Percentiles rank a stretch among this genome's conserved stretches.
Evolutionary conservation across 805 yeast genomes (phyloP).

Genomic region (Cyberlindnera subsufficiens): DNA sequence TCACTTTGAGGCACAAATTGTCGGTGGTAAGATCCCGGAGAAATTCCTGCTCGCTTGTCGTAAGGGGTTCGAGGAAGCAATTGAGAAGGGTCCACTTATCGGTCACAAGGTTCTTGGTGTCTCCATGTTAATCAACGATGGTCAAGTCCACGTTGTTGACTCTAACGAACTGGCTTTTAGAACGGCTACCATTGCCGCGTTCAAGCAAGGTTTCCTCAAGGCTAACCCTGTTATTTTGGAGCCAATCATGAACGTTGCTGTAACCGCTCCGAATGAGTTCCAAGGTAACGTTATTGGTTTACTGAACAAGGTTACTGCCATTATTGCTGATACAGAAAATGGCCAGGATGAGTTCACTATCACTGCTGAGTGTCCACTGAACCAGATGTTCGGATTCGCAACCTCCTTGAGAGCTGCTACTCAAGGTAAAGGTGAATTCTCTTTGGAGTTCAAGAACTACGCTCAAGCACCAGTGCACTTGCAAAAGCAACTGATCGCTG

Average conservation of each 20-base stretch:
- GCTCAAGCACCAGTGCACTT: constrained; percentile 86
- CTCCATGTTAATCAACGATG: constrained; percentile 91
- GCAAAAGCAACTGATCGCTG: constrained; percentile 86
- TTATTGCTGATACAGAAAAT: constrained; percentile 90
- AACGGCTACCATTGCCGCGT: constrained; percentile 88
- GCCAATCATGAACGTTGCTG: constrained; percentile 92
- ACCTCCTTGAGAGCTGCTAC: constrained; percentile 93
- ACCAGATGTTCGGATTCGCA: constrained; percentile 94
- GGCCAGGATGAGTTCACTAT: constrained; percentile 92
- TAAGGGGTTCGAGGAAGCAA: constrained; percentile 91
- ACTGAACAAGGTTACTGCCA: constrained; percentile 86
- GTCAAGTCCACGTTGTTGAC: constrained; percentile 96
- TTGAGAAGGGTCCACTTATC: constrained; percentile 93
- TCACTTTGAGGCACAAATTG: constrained; percentile 77
- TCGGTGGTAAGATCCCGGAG: constrained; percentile 96
- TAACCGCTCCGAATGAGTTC: constrained; percentile 93
- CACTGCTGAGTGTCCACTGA: constrained; percentile 92
- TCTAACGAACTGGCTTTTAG: constrained; percentile 94
- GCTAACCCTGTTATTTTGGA: constrained; percentile 87
- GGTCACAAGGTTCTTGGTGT: constrained; percentile 94
- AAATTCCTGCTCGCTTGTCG: constrained; percentile 91
- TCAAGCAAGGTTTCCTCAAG: constrained; percentile 80
- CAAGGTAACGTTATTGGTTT: constrained; percentile 91
- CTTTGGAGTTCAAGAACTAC: constrained; percentile 90
- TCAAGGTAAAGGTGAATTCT: constrained; percentile 98